A percentile compares a stretch with the other conserved stretches of the same genome.
Evolutionary conservation across 2,329 filamentous ascomycete genomes (phyloP).

Genomic region (Arachnopeziza araneosa): DNA sequence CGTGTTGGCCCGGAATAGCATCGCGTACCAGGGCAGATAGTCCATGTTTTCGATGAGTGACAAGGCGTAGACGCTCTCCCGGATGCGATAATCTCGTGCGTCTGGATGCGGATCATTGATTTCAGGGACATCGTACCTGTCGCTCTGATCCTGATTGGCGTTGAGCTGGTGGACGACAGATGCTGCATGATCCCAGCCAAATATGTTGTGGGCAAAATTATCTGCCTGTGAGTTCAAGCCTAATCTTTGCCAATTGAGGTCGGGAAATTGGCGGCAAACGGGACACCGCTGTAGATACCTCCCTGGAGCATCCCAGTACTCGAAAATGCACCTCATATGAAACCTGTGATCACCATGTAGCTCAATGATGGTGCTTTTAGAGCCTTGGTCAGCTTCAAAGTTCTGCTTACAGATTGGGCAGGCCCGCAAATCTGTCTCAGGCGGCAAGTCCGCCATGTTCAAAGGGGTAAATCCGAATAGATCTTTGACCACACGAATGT

Average conservation of each 20-base stretch:
- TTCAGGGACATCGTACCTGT: not conserved
- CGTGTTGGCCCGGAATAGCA: not conserved
- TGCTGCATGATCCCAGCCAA: not conserved
- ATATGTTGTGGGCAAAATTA: not conserved
- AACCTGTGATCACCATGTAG: not conserved
- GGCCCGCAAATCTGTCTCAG: not conserved
- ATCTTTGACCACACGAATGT: not conserved
- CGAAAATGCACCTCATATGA: not conserved
- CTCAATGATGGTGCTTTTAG: not conserved
- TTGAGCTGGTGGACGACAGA: not conserved
- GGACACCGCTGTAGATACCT: constrained; percentile 6
- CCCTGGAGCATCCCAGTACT: not conserved
- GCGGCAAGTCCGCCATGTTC: not conserved
- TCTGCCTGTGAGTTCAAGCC: constrained; percentile 2
- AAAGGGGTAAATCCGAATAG: not conserved
- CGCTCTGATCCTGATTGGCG: not conserved
- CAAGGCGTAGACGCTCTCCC: not conserved
- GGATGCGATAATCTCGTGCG: not conserved
- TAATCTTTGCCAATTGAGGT: constrained; percentile 9
- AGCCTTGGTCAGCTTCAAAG: not conserved
- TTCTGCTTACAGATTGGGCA: not conserved
- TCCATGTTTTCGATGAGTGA: not conserved
- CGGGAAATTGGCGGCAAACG: constrained; percentile 2
- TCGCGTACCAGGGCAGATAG: not conserved
- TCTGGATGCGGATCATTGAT: not conserved